A percentile compares a stretch with the other conserved stretches of the same genome.
Evolutionary conservation across 768 basidiomycete species (phyloP).

Genomic region (Boletales sp.): DNA sequence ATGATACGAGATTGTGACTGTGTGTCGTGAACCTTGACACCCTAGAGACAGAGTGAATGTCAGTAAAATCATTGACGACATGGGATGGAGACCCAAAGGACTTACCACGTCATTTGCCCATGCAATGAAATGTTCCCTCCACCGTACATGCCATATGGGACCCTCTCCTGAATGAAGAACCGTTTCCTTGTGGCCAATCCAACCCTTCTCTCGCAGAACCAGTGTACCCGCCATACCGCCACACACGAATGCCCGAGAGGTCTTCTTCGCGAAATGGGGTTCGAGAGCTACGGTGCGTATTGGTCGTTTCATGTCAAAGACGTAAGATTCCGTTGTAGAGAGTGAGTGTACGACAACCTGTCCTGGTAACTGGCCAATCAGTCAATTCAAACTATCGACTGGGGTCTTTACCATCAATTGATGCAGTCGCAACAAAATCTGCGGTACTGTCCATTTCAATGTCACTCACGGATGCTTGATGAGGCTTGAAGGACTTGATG

Average conservation of each 20-base stretch:
- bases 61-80: neutral
- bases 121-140: constrained; percentile 83
- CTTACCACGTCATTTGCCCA: constrained; percentile 93
- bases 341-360: constrained; percentile 87
- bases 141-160: constrained; percentile 89
- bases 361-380: constrained; percentile 48
- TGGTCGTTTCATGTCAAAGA: constrained; percentile 88
- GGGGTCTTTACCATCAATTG: constrained; percentile 75
- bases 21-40: constrained; percentile 92
- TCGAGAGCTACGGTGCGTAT: constrained; percentile 89
- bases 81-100: constrained; percentile 2
- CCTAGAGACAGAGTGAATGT: constrained; percentile 42
- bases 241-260: constrained; percentile 77
- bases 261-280: constrained; percentile 80
- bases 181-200: constrained; percentile 93
- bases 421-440: constrained; percentile 90
- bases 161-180: constrained; percentile 82
- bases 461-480: constrained; percentile 82
- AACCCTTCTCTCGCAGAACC: constrained; percentile 90
- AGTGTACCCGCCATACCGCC: constrained; percentile 90
- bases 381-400: constrained; percentile 48
- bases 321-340: constrained; percentile 73
- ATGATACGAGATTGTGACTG: constrained; percentile 72
- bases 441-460: constrained; percentile 79
- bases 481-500: constrained; percentile 88